Evolutionary conservation across 805 yeast genomes (phyloP).

Genomic region (Isabelozyma rhagii): DNA sequence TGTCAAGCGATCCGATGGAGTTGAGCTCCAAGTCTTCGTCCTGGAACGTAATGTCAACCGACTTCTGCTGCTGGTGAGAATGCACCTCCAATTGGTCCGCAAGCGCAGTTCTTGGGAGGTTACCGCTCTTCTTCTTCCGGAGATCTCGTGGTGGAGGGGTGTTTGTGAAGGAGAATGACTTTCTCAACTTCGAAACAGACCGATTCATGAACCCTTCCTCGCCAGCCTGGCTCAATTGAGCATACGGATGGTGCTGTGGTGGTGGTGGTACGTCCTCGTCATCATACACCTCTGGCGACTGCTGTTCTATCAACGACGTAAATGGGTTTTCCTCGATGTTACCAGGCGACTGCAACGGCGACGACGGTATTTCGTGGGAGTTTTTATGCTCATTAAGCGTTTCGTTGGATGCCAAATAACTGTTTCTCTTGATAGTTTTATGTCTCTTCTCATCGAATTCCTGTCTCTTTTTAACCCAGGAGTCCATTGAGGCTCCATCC

Average conservation of each 20-base stretch:
- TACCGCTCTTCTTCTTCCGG: neutral
- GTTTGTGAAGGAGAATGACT: slow-evolving; percentile 18
- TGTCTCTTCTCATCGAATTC: slow-evolving; percentile 33
- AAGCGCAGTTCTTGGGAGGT: neutral
- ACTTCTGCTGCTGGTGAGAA: neutral
- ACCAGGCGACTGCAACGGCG: neutral
- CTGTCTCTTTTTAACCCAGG: slow-evolving; percentile 52
- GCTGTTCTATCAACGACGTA: neutral
- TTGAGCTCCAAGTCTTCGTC: neutral
- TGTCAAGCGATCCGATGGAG: slow-evolving; percentile 27
- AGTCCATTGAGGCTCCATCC: slow-evolving; percentile 48
- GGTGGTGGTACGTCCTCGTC: neutral
- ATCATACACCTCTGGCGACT: neutral
- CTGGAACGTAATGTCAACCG: slow-evolving; percentile 2
- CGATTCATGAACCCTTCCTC: slow-evolving; percentile 3
- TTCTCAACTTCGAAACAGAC: slow-evolving; percentile 16
- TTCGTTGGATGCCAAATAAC: slow-evolving; percentile 30
- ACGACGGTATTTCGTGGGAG: neutral
- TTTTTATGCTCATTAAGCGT: slow-evolving; percentile 9
- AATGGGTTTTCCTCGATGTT: neutral
- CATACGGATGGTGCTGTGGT: neutral
- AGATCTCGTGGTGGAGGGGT: slow-evolving; percentile 13
- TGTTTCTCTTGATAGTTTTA: slow-evolving; percentile 12
- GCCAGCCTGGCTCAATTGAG: neutral
- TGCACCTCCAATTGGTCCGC: neutral